phyloP scores from a whole-genome alignment of 208 protist species.

The Strigomonas galati region DNA sequence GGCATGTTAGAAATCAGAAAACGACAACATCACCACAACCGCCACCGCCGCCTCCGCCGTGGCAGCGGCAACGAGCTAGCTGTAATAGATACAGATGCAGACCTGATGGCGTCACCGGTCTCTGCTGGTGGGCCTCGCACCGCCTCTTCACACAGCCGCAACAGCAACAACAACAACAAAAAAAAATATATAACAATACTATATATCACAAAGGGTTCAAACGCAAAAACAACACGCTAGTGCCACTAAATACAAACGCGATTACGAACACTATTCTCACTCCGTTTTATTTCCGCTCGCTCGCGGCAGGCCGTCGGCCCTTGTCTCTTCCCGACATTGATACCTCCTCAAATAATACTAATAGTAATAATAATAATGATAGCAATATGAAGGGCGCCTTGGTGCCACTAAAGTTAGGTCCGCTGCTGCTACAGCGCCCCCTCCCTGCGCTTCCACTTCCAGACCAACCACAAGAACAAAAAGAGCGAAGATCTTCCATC shows the following conservation, averaged over 20 bases:
- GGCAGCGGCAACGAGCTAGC: no score
- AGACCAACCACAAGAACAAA: no score
- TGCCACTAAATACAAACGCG: neutral
- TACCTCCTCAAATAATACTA: no score
- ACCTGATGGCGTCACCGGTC: no score
- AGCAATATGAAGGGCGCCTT: neutral
- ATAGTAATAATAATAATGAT: neutral
- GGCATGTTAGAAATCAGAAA: neutral
- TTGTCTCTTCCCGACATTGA: neutral
- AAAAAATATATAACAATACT: neutral
- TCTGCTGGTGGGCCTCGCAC: neutral
- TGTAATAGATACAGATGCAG: no score
- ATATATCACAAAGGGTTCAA: neutral
- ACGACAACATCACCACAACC: neutral
- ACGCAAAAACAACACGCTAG: neutral
- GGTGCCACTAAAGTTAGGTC: no score
- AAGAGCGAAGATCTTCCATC: no score
- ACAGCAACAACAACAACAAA: neutral
- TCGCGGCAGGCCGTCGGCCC: constrained; percentile 4
- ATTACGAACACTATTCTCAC: constrained; percentile 13
- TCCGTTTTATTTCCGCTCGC: constrained; percentile 45
- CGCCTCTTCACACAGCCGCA: neutral
- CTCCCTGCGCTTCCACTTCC: no score
- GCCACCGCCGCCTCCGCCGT: no score
- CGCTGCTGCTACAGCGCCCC: no score